Evolutionary conservation across 176 grass and related monocot genomes (phyloP).

Genomic region (Oryza glaberrima): DNA sequence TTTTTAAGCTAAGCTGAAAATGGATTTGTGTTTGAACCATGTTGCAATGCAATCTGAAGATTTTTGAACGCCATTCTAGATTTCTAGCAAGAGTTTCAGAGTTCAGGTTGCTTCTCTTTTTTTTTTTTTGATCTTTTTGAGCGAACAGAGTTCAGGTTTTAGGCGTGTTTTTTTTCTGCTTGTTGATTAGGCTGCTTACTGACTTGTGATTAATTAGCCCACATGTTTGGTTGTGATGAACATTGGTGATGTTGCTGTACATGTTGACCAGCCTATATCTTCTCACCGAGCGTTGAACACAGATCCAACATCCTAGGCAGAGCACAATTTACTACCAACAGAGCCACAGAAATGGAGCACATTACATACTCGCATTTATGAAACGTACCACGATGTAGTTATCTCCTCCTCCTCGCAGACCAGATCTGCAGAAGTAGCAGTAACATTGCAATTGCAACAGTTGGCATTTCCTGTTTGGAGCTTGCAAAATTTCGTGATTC

Average conservation of each 20-base stretch:
- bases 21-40: too few species aligned
- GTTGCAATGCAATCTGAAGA: too few species aligned
- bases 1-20: too few species aligned
- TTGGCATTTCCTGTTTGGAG: background rate
- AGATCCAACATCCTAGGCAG: background rate
- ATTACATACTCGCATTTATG: background rate
- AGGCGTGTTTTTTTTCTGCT: too few species aligned
- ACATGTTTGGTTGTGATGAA: background rate
- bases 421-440: slow-evolving; percentile 1
- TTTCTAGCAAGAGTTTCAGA: too few species aligned
- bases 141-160: too few species aligned
- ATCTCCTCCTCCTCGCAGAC: background rate
- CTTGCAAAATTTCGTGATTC: background rate
- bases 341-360: background rate
- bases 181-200: too few species aligned
- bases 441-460: background rate
- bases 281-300: background rate
- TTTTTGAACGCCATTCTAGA: too few species aligned
- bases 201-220: too few species aligned
- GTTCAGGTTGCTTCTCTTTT: too few species aligned
- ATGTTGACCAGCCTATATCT: background rate
- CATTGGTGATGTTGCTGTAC: too few species aligned
- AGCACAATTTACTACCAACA: background rate
- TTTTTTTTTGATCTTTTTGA: too few species aligned
- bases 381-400: background rate